Conservation (phyloP, 2,329 filamentous ascomycete genomes). For the Penicillium sp. region DNA sequence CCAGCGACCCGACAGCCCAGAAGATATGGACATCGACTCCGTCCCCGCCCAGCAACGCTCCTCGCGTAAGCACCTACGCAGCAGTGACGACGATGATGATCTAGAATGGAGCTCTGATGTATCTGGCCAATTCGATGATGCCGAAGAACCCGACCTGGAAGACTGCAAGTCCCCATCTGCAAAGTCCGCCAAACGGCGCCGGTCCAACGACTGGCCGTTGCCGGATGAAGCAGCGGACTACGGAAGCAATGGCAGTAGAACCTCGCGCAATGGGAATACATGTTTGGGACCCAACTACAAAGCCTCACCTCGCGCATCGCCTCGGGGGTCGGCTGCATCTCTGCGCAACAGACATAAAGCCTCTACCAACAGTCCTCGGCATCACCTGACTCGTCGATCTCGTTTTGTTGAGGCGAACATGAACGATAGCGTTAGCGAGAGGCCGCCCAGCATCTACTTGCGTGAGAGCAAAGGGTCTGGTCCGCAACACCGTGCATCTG, state of each 20-base stretch:
- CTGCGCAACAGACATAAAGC: conserved; percentile 18
- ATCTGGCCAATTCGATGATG: conserved; percentile 38
- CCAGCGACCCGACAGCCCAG: conserved; percentile 8
- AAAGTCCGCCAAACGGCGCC: conserved; percentile 44
- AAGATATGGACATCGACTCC: conserved; percentile 17
- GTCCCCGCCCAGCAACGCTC: conserved; percentile 19
- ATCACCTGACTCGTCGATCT: conserved; percentile 56
- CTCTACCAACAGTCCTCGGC: conserved; percentile 22
- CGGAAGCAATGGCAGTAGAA: conserved; percentile 15
- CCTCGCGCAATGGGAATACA: conserved; percentile 9
- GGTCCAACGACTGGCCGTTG: conserved; percentile 48
- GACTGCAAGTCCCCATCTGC: conserved; percentile 20
- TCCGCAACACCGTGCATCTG: conserved; percentile 38
- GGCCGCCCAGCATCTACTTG: conserved; percentile 68
- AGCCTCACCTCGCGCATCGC: conserved; percentile 20
- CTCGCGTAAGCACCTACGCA: conserved; percentile 33
- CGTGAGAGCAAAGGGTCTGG: conserved; percentile 35
- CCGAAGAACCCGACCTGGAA: conserved; percentile 30
- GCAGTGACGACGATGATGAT: conserved; percentile 18
- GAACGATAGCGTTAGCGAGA: conserved; percentile 73
- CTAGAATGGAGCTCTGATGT: conserved; percentile 32
- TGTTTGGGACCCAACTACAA: conserved; percentile 5
- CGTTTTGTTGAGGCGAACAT: conserved; percentile 78
- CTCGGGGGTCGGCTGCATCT: conserved; percentile 18
- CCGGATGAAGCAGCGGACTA: conserved; percentile 25